Evolutionary conservation across 495 filamentous ascomycete species (phyloP).

Genomic region (Neurospora sp.): DNA sequence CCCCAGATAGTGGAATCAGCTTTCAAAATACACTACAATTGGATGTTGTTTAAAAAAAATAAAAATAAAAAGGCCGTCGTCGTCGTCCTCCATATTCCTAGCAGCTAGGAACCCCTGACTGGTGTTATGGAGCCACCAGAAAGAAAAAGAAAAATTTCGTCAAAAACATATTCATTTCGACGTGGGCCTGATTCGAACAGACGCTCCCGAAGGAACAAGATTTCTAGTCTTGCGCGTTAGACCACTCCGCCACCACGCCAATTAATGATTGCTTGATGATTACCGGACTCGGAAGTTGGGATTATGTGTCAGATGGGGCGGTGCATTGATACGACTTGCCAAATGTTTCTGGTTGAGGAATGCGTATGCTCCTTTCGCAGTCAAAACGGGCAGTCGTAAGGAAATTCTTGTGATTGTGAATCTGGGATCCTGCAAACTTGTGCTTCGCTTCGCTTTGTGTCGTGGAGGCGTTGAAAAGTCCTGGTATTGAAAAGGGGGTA

Average conservation of each 20-base stretch:
- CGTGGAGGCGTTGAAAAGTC: not conserved
- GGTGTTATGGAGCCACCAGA: not conserved
- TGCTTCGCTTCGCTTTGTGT: not conserved
- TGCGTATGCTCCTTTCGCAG: not conserved
- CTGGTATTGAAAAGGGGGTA: not conserved
- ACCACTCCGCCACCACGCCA: not conserved
- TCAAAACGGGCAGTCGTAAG: no score
- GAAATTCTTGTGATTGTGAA: no score
- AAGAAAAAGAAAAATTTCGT: not conserved
- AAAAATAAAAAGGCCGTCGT: not conserved
- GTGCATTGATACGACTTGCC: not conserved
- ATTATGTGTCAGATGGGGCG: not conserved
- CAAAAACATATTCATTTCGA: not conserved
- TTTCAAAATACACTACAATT: not conserved
- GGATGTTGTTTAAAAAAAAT: not conserved
- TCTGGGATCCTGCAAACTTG: no score
- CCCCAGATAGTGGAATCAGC: not conserved
- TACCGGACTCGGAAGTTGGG: not conserved
- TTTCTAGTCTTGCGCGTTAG: constrained; percentile 1
- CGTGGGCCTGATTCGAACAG: not conserved
- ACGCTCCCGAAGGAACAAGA: not conserved
- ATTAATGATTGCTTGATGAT: not conserved
- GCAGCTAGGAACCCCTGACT: not conserved
- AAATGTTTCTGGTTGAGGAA: not conserved
- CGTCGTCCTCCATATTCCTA: not conserved